Base-by-base conservation (phyloP, 1,284 basidiomycete genomes). In the Leccinum pachyderme region DNA sequence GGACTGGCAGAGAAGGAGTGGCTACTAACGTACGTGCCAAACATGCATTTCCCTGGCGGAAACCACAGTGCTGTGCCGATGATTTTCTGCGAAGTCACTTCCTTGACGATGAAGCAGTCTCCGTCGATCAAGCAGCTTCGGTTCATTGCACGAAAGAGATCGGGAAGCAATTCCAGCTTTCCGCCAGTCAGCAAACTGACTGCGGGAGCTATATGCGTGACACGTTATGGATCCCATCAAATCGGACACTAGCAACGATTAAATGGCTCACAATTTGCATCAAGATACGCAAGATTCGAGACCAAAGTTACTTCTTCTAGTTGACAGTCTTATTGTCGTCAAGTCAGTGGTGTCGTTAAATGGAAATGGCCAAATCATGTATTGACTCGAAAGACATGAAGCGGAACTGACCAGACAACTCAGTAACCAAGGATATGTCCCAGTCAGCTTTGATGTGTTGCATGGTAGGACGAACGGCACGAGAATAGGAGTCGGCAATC, bases 51-150 rank as follows among this genome's bases (percentile, higher is more conserved):
- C 7, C 53, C 53, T 0, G 53, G 53, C 2, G 53, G 53, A 41
- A 55, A 55, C 53, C 53, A 55, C 15, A 55, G 32, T 4, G 53
- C 52, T 3, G 33, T 54, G 4, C 53, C 53, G 4, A 55, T 13
- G 6, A 54, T 55, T 35, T 46, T 54, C 24, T 22, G 33, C 3
- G 53, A 47, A 32, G 52, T 11, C 29, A n/a, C 12, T 18, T 55
- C 53, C 8, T 7, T 55, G 1, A 53, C 53, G 29, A 55, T n/a
- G 53, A 55, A 55, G 18, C 53, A 55, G 22, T 55, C 43, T 25
- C 53, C 53, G 12, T 55, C 52, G 7, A 37, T 27, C 25, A 55
- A 15, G 13, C 53, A 55, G 29, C 53, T 27, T 22, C n/a, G 53
- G 2, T 43, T 55, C 53, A 55, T 55, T 5, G 53, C 4, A 25